Percentiles rank a stretch among this genome's conserved stretches.
Conservation (phyloP, 495 filamentous ascomycete species). For the Xylaria palmicola region DNA sequence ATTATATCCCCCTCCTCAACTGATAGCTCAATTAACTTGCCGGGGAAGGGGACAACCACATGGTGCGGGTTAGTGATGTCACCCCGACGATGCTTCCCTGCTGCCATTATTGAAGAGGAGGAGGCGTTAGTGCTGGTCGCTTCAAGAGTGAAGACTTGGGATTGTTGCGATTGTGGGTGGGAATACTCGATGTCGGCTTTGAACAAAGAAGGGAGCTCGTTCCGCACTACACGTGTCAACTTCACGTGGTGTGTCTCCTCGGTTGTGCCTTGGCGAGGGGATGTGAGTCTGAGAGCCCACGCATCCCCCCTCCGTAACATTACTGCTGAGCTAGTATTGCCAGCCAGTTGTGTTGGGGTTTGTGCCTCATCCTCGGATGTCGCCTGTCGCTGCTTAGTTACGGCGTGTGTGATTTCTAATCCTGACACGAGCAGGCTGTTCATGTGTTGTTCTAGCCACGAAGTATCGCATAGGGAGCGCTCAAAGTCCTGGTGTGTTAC, state of each 20-base stretch:
- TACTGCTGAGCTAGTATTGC: constrained; percentile 30
- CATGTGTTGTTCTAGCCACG: constrained; percentile 50
- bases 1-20: constrained; percentile 55
- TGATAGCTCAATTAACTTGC: constrained; percentile 57
- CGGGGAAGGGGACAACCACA: constrained; percentile 57
- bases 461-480: constrained; percentile 49
- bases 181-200: constrained; percentile 57
- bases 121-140: constrained; percentile 49
- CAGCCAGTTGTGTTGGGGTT: too few species aligned
- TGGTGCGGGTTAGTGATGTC: constrained; percentile 53
- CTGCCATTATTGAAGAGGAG: constrained; percentile 45
- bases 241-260: constrained; percentile 44
- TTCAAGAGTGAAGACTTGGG: constrained; percentile 44
- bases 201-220: constrained; percentile 57
- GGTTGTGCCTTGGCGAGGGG: constrained; percentile 18
- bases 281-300: constrained; percentile 52
- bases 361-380: neutral
- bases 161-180: constrained; percentile 32
- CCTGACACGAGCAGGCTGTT: constrained; percentile 38
- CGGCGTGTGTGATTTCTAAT: constrained; percentile 22
- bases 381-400: neutral
- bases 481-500: constrained; percentile 49
- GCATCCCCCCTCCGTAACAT: constrained; percentile 57
- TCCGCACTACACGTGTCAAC: constrained; percentile 53
- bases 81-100: constrained; percentile 49